These are phyloP conservation scores for Pestalotiopsis sp. DNA, from an alignment of 2,329 filamentous ascomycete genomes.

Conservation along the genomic window DNA sequence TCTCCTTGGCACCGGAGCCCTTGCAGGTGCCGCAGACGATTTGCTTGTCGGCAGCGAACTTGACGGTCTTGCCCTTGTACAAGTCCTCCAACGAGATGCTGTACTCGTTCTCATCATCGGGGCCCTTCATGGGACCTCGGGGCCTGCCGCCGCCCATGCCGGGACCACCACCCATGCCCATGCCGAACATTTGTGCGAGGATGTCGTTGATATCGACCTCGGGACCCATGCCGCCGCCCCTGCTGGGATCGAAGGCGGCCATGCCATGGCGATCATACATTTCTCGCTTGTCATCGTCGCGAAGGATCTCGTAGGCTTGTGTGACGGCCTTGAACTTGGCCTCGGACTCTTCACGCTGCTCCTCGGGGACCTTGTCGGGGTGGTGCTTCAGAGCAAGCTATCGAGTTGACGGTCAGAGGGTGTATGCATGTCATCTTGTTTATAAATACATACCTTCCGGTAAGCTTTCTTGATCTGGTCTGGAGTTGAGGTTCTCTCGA, in stretches of 20 bases:
- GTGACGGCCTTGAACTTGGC: slow-evolving; percentile 89
- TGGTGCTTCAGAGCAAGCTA: slow-evolving; percentile 86
- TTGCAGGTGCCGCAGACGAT: slow-evolving; percentile 86
- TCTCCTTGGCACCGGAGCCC: slow-evolving; percentile 87
- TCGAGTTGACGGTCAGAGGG: not conserved
- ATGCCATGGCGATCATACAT: slow-evolving; percentile 95
- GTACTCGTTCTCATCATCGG: slow-evolving; percentile 87
- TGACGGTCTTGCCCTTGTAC: slow-evolving; percentile 98
- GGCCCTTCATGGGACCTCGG: slow-evolving; percentile 67
- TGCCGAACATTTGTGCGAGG: slow-evolving; percentile 87
- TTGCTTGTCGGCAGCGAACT: slow-evolving; percentile 94
- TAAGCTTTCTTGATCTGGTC: slow-evolving; percentile 94
- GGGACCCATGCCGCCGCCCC: slow-evolving; percentile 63
- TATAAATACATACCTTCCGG: slow-evolving; percentile 67
- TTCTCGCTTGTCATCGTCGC: slow-evolving; percentile 89
- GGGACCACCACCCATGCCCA: slow-evolving; percentile 54
- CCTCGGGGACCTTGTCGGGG: slow-evolving; percentile 91
- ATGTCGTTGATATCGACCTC: slow-evolving; percentile 90
- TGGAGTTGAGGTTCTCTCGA: slow-evolving; percentile 70
- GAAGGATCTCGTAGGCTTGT: slow-evolving; percentile 96
- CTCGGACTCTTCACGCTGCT: slow-evolving; percentile 82
- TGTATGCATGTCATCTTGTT: not conserved
- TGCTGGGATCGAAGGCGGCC: slow-evolving; percentile 84
- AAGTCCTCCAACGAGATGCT: slow-evolving; percentile 90
- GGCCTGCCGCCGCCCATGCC: slow-evolving; percentile 47